phyloP scores from a whole-genome alignment of 176 grass and related monocot species.

The Rhynchospora breviuscula region DNA sequence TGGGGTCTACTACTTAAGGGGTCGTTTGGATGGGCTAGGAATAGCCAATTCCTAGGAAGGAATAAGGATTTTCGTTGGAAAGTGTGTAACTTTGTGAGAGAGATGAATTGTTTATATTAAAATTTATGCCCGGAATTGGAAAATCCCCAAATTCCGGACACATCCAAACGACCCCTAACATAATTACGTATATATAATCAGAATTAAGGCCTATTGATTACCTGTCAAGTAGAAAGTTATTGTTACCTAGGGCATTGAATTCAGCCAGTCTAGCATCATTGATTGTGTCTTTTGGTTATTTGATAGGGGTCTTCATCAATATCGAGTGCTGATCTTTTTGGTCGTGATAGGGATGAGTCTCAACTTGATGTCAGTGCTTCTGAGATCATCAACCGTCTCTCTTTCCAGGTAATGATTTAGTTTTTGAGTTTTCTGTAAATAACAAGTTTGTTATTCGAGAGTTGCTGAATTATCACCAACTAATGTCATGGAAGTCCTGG shows the following conservation, averaged over 20 bases:
- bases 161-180: no score
- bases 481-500: neutral
- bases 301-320: conserved; percentile 74
- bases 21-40: no score
- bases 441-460: neutral
- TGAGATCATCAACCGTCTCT: conserved; percentile 77
- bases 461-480: neutral
- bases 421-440: neutral
- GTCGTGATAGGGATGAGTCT: conserved; percentile 35
- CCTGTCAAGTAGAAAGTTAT: neutral
- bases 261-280: neutral
- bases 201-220: neutral
- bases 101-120: no score
- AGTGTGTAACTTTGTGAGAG: no score
- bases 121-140: no score
- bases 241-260: neutral
- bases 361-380: conserved; percentile 53
- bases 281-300: neutral
- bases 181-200: neutral
- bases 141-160: no score
- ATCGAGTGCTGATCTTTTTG: conserved; percentile 96
- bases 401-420: conserved; percentile 67
- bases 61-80: no score
- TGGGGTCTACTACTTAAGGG: neutral
- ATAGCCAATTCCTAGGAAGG: no score